Evolutionary conservation across 352 stramenopile species (phyloP), one percentile per base, ranked within the genome.

Genomic region (Pythium rishiriense): DNA sequence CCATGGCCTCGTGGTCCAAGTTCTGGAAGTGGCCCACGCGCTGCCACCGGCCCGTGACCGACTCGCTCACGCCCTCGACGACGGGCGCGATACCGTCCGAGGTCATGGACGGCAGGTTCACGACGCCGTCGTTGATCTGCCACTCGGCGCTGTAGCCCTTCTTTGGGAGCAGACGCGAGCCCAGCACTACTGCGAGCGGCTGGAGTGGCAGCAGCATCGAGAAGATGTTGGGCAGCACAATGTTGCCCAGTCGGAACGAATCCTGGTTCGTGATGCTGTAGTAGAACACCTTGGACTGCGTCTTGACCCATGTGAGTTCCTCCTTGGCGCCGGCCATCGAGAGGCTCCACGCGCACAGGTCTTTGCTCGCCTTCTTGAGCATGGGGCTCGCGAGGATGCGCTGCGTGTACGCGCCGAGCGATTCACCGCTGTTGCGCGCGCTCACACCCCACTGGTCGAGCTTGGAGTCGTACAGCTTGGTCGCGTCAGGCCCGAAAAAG

Each of bases 281-380:
- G 68, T 79, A 79, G 54, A 67, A 79, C 17, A 79, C 42, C 41
- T 64, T 46, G 0, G 72, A 53, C 42, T 51, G 62, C 22, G 64
- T 74, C 56, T 71, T 70, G 49, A 80, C 65, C 73, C 73, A 80
- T 28, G 35, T 64, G 57, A 70, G 69, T 14, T 78, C 69, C 35
- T 75, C 66, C 6, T 28, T 37, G 22, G 66, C 67, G 10, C 72
- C 72, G 17, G 29, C 26, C 2, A 57, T 71, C 25, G 72, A 74
- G 11, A 76, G 41, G 43, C 64, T 69, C 61, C 72, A 72, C 17
- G 70, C 28, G 14, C 56, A 73, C 19, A 69, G 51, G 25, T 78
- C 72, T 21, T 74, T 66, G 56, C 49, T 43, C n/a, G 51, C 49
- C 9, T 62, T 54, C 11, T 62, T 41, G 24, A 78, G 48, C 49